Conservation (phyloP, 345 rosid genomes). For the Firmiana major region DNA sequence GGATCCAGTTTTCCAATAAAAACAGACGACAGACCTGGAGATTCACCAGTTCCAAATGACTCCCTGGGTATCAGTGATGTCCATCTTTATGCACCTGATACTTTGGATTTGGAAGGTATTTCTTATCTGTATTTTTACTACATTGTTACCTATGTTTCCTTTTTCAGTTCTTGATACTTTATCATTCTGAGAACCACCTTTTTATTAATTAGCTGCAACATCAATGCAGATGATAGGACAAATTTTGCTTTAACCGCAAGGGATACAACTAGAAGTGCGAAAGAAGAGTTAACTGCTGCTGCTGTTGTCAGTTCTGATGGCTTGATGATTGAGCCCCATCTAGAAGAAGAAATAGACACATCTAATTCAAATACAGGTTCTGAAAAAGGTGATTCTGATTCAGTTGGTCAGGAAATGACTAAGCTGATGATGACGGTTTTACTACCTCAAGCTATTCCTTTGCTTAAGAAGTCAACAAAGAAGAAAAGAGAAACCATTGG, state of each 20-base stretch:
- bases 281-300: constrained; percentile 32
- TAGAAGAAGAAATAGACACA: constrained; percentile 39
- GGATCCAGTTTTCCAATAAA: constrained; percentile 10
- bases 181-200: constrained; percentile 5
- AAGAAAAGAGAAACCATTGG: constrained; percentile 32
- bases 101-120: constrained; percentile 61
- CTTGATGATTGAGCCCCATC: constrained; percentile 35
- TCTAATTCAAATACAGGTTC: constrained; percentile 37
- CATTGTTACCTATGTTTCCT: constrained; percentile 16
- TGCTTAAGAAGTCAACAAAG: constrained; percentile 48
- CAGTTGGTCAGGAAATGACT: constrained; percentile 54
- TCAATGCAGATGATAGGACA: constrained; percentile 36
- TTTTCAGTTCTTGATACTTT: constrained; percentile 11
- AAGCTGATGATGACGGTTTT: constrained; percentile 77
- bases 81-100: constrained; percentile 58
- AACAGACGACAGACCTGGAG: constrained; percentile 28
- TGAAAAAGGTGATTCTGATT: constrained; percentile 46
- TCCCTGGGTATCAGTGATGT: constrained; percentile 22
- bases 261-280: constrained; percentile 20
- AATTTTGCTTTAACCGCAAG: constrained; percentile 26
- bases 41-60: constrained; percentile 28
- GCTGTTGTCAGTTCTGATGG: constrained; percentile 32
- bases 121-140: constrained; percentile 10
- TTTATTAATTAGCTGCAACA: constrained; percentile 15
- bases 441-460: constrained; percentile 91